These are phyloP conservation scores for Pleurotus tuber-regium DNA, from an alignment of 768 basidiomycete species.

Conservation along the genomic window DNA sequence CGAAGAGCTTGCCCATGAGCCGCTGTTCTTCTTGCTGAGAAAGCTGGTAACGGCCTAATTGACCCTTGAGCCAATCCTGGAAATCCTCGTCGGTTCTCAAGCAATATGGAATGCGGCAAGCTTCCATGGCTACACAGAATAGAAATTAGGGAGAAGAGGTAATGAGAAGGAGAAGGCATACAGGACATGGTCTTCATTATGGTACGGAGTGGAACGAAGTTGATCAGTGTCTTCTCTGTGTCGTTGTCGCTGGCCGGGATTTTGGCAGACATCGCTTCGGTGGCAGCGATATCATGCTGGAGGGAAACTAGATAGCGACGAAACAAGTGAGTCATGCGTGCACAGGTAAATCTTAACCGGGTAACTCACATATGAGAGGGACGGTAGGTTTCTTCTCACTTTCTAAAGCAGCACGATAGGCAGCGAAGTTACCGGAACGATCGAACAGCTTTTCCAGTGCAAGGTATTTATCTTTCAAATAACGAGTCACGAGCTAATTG, in stretches of 20 bases:
- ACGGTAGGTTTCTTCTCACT: constrained; percentile 25
- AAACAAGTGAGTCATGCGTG: not conserved
- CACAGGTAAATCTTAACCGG: not conserved
- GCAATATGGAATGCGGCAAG: not conserved
- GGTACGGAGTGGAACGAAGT: not conserved
- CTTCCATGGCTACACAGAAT: constrained; percentile 1
- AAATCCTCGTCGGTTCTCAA: not conserved
- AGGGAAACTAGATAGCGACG: not conserved
- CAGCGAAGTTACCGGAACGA: constrained; percentile 22
- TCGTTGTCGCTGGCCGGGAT: not conserved
- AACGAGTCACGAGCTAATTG: constrained; percentile 19
- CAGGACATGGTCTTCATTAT: not conserved
- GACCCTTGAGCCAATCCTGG: constrained; percentile 6
- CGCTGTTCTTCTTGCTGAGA: not conserved
- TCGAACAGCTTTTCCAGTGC: constrained; percentile 29
- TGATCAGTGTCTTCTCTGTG: constrained; percentile 3
- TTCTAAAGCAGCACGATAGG: constrained; percentile 25
- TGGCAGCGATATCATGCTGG: not conserved
- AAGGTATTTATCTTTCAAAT: constrained; percentile 27
- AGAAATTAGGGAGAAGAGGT: not conserved
- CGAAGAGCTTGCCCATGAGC: not conserved
- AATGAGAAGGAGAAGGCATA: not conserved
- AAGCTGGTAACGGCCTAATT: not conserved
- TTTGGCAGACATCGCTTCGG: not conserved
- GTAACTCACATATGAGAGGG: constrained; percentile 29